A percentile compares a stretch with the other conserved stretches of the same genome.
These are phyloP conservation scores for Fraxinus dipetala DNA, from an alignment of 305 asterid genomes.

Conservation along the genomic window DNA sequence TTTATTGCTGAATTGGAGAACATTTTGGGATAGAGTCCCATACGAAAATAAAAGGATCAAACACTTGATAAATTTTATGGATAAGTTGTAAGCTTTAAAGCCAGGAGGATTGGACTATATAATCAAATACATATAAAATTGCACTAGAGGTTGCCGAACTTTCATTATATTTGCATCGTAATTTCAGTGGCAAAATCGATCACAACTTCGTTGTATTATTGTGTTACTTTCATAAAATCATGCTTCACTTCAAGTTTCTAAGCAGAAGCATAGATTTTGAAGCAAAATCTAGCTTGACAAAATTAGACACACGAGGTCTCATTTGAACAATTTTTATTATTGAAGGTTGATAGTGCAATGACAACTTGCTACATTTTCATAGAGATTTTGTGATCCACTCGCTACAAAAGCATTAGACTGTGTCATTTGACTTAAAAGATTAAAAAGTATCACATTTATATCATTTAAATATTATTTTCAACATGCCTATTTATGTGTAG, in stretches of 20 bases:
- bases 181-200: background rate
- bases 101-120: background rate
- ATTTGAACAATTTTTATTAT: background rate
- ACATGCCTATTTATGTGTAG: background rate
- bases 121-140: background rate
- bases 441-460: background rate
- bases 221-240: background rate
- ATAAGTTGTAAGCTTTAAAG: background rate
- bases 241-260: background rate
- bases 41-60: background rate
- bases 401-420: background rate
- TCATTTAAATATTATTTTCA: no score
- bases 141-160: background rate
- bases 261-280: background rate
- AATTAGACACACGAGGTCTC: background rate
- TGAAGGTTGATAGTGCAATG: background rate
- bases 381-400: background rate
- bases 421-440: background rate
- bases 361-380: background rate
- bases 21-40: slow-evolving; percentile 19
- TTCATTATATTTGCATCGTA: background rate
- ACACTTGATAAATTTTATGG: background rate
- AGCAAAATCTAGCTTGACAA: background rate
- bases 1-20: slow-evolving; percentile 10
- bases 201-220: background rate